phyloP scores from a whole-genome alignment of 2,329 filamentous ascomycete species.

The Xylariaceae sp. region DNA sequence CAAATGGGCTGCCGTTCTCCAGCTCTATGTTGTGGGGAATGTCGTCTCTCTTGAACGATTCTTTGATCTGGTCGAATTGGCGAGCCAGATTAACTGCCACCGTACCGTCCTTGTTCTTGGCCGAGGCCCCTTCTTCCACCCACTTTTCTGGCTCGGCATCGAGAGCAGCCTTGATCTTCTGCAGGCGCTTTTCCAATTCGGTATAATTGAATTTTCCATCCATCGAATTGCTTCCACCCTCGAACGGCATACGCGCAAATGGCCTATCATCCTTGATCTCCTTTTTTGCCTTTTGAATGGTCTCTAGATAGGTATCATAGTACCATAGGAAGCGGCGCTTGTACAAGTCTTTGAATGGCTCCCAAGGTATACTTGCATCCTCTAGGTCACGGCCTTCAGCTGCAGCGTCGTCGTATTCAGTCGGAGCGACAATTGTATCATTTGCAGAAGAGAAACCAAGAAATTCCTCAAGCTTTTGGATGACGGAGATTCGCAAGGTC shows the following conservation, averaged over 20 bases:
- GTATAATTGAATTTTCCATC: constrained; percentile 79
- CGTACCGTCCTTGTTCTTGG: constrained; percentile 62
- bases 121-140: constrained; percentile 62
- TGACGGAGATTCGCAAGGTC: constrained; percentile 77
- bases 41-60: constrained; percentile 67
- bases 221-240: constrained; percentile 73
- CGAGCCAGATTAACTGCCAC: constrained; percentile 78
- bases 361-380: constrained; percentile 58
- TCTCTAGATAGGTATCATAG: constrained; percentile 76
- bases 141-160: constrained; percentile 68
- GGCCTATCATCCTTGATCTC: constrained; percentile 59
- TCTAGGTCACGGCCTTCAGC: constrained; percentile 40
- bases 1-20: constrained; percentile 77
- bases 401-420: constrained; percentile 29
- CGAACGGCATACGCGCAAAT: constrained; percentile 87
- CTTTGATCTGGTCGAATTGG: constrained; percentile 77
- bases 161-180: constrained; percentile 63
- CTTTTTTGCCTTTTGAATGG: constrained; percentile 61
- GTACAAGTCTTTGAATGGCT: constrained; percentile 85
- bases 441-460: constrained; percentile 60
- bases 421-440: constrained; percentile 33
- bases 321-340: constrained; percentile 96
- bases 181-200: constrained; percentile 65
- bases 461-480: constrained; percentile 78
- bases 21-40: constrained; percentile 72